Percentiles rank a stretch among this genome's conserved stretches.
These are phyloP conservation scores for Paracoccidioides lutzii DNA, from an alignment of 2,329 filamentous ascomycete species.

Conservation along the genomic window DNA sequence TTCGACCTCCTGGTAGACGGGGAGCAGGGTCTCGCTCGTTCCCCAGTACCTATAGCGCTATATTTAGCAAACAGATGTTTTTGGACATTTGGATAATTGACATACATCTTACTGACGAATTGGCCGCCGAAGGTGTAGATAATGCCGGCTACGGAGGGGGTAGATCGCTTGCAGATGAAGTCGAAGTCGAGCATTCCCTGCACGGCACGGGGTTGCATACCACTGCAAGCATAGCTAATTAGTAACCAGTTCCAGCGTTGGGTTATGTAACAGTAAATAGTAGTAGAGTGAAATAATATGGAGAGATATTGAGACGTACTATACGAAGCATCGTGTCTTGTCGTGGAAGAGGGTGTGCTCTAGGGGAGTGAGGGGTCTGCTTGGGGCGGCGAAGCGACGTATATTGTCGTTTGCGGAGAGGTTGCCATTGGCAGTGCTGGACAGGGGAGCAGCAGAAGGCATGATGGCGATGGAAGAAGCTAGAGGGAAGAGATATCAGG, in stretches of 20 bases:
- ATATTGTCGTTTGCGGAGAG: slow-evolving; percentile 95
- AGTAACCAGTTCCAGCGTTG: slow-evolving; percentile 9
- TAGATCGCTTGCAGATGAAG: slow-evolving; percentile 99
- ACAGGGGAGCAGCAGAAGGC: slow-evolving; percentile 39
- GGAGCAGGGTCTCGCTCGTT: slow-evolving; percentile 95
- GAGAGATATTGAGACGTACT: slow-evolving; percentile 43
- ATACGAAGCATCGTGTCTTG: slow-evolving; percentile 99
- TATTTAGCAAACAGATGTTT: slow-evolving; percentile 2
- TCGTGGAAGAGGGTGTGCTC: slow-evolving; percentile 92
- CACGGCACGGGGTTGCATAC: slow-evolving; percentile 87
- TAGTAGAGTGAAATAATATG: slow-evolving; percentile 5
- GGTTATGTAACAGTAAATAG: neutral
- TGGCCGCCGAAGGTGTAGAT: slow-evolving; percentile 99
- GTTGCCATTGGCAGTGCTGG: slow-evolving; percentile 40
- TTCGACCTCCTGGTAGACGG: slow-evolving; percentile 87
- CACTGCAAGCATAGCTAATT: slow-evolving; percentile 37
- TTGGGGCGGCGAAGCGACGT: slow-evolving; percentile 85
- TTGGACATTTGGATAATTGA: neutral
- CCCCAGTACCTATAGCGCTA: slow-evolving; percentile 69
- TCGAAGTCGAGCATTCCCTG: slow-evolving; percentile 98
- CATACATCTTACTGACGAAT: slow-evolving; percentile 98
- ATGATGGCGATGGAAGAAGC: slow-evolving; percentile 35
- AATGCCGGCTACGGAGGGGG: slow-evolving; percentile 93
- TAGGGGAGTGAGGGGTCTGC: slow-evolving; percentile 79
- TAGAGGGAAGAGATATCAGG: neutral